These are phyloP conservation scores for Geotrichum cucujoidarum DNA, from an alignment of 1,139 yeast species.

Conservation along the genomic window DNA sequence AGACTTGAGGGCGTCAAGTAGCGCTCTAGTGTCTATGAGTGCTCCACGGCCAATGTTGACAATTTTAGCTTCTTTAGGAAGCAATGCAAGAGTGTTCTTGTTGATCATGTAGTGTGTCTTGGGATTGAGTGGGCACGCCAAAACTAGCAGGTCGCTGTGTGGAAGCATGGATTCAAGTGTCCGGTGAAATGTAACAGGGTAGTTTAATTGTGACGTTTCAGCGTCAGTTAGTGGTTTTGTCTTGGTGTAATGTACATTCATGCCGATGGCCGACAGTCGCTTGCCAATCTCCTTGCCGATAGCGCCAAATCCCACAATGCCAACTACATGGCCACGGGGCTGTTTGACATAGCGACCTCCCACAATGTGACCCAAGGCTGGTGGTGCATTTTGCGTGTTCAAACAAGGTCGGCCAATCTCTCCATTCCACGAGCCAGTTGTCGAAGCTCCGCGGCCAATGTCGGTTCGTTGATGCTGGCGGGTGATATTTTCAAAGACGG, in stretches of 20 bases:
- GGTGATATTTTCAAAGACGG: slow-evolving; percentile 46
- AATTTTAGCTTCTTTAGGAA: slow-evolving; percentile 54
- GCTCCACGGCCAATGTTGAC: slow-evolving; percentile 79
- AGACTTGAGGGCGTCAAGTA: slow-evolving; percentile 55
- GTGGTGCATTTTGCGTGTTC: slow-evolving; percentile 31
- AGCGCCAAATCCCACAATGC: slow-evolving; percentile 73
- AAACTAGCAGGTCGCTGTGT: slow-evolving; percentile 54
- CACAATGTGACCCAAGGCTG: slow-evolving; percentile 40
- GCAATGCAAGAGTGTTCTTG: slow-evolving; percentile 41
- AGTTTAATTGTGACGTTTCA: slow-evolving; percentile 35
- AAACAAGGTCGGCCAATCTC: slow-evolving; percentile 36
- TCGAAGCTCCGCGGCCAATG: slow-evolving; percentile 35
- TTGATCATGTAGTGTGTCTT: slow-evolving; percentile 56
- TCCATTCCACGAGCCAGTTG: slow-evolving; percentile 24
- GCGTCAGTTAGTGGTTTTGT: slow-evolving; percentile 45
- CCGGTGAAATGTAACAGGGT: slow-evolving; percentile 44
- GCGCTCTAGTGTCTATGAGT: slow-evolving; percentile 60
- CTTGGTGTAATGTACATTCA: slow-evolving; percentile 62
- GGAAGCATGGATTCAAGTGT: slow-evolving; percentile 40
- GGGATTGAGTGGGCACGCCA: slow-evolving; percentile 64
- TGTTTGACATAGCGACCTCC: slow-evolving; percentile 45
- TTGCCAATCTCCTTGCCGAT: slow-evolving; percentile 65
- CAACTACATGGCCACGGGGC: slow-evolving; percentile 52
- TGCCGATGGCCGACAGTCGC: slow-evolving; percentile 55
- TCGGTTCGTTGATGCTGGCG: slow-evolving; percentile 42